A percentile compares a stretch with the other conserved stretches of the same genome.
These are phyloP conservation scores for Penicillium sp. DNA, from an alignment of 2,329 filamentous ascomycete genomes.

Conservation along the genomic window DNA sequence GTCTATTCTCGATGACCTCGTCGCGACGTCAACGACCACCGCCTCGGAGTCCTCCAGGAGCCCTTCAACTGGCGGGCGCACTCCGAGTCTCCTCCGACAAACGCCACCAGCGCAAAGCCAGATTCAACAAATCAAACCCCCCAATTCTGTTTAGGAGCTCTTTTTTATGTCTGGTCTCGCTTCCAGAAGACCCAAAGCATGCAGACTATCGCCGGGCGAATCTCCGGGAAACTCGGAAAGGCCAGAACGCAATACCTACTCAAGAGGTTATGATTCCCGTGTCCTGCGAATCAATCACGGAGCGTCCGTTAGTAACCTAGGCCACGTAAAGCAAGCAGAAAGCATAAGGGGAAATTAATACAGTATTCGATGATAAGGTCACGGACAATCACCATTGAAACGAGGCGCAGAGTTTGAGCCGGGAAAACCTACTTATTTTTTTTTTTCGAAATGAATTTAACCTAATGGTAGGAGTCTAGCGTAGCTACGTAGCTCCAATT, in stretches of 20 bases:
- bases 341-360: not conserved
- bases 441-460: not conserved
- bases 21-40: constrained; percentile 7
- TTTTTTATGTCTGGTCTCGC: not conserved
- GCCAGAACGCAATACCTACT: not conserved
- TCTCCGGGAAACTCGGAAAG: constrained; percentile 3
- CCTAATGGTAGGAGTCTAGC: not conserved
- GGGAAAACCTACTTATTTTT: not conserved
- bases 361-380: not conserved
- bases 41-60: not conserved
- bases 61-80: not conserved
- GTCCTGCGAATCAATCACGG: not conserved
- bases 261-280: not conserved
- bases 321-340: too few relatives aligned
- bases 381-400: not conserved
- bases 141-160: not conserved
- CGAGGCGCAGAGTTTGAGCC: not conserved
- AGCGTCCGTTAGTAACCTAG: not conserved
- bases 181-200: not conserved
- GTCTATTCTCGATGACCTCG: constrained; percentile 3
- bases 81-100: not conserved
- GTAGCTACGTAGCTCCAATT: not conserved
- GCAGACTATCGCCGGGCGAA: not conserved
- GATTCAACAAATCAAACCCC: constrained; percentile 1
- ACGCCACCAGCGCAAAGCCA: constrained; percentile 3